Conservation (phyloP, 2,329 filamentous ascomycete genomes). For the Fusarium albosuccineum region DNA sequence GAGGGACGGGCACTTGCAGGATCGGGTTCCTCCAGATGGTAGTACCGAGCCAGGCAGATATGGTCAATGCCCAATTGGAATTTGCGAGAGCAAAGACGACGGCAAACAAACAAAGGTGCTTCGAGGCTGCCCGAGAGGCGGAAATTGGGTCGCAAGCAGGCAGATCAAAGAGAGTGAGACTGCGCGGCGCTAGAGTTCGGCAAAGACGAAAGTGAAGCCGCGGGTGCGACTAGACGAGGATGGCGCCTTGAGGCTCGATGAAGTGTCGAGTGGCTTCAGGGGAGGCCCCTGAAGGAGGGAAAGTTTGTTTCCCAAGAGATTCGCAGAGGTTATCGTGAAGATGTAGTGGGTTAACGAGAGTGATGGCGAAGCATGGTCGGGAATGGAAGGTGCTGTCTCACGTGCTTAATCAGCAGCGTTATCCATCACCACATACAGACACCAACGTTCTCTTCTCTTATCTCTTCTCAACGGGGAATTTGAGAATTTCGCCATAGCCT, state of each 20-base stretch:
- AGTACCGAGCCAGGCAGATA: not conserved
- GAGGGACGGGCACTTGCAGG: conserved; percentile 9
- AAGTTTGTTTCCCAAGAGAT: conserved; percentile 22
- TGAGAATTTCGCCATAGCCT: not conserved
- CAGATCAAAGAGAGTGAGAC: conserved; percentile 17
- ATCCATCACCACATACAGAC: not conserved
- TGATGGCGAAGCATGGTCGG: not conserved
- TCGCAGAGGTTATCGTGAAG: conserved; percentile 12
- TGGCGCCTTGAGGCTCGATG: conserved; percentile 40
- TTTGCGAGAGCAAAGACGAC: not conserved
- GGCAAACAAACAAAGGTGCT: not conserved
- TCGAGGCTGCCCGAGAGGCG: conserved; percentile 28
- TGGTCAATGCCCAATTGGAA: conserved; percentile 17
- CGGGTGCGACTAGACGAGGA: conserved; percentile 18
- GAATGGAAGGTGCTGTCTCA: conserved; percentile 1
- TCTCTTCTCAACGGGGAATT: not conserved
- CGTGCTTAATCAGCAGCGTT: not conserved
- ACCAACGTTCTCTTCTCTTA: not conserved
- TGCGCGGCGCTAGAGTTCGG: conserved; percentile 18
- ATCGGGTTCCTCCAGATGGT: conserved; percentile 4
- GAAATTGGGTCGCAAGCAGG: conserved; percentile 30
- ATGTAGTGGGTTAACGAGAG: conserved; percentile 25
- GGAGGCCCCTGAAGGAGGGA: conserved; percentile 37
- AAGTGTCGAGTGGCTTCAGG: conserved; percentile 33
- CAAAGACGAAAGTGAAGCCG: conserved; percentile 20